Evolutionary conservation across 2,329 filamentous ascomycete species (phyloP), one percentile per base, ranked within the genome.

Genomic region (Xylariaceae sp.): DNA sequence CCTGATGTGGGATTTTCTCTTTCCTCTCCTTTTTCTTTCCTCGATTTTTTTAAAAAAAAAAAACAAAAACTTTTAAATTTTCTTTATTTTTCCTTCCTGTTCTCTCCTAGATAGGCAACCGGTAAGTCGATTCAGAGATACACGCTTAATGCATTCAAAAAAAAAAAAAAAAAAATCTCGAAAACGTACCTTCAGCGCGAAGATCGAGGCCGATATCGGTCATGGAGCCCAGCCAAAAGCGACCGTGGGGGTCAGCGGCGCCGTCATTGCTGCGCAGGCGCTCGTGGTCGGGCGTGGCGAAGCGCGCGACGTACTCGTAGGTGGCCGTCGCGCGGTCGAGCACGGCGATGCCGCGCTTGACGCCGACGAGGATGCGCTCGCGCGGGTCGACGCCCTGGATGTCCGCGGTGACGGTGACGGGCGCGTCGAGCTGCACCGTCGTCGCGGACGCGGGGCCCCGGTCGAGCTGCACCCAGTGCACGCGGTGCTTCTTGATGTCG

Each of bases 151-250:
- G 5, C 8, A 3, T 19, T 48, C 27, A 39, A 8, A 31, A 30
- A 47, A 19, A 26, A 30, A 30, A 19, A 30, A n/a, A 34, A 41
- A 19, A 9, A 27, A 40, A 26, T 3, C 30, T 50, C 19, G 2
- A 26, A 35, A 34, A 49, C 56, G 48, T 64, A 80, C 80, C 80
- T 69, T 86, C 80, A 45, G 82, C 74, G 65, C 84, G 75, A 53
- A 89, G 70, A 35, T 80, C 79, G 26, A 73, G 62, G 12, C 71
- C 72, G 63, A 83, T 81, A 66, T 95, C 89, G 59, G 89, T 94
- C 88, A 96, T 95, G 59, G 82, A 82, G 6, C 90, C 89, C 4
- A 91, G 77, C 87, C 89, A 95, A 73, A 92, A 94, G 35, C 89
- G 78, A 34, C 91, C 91, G 59, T 85, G 79, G 30, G 84, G 85